phyloP scores from a whole-genome alignment of 139 green algal genomes.

The Trebouxia sp. region DNA sequence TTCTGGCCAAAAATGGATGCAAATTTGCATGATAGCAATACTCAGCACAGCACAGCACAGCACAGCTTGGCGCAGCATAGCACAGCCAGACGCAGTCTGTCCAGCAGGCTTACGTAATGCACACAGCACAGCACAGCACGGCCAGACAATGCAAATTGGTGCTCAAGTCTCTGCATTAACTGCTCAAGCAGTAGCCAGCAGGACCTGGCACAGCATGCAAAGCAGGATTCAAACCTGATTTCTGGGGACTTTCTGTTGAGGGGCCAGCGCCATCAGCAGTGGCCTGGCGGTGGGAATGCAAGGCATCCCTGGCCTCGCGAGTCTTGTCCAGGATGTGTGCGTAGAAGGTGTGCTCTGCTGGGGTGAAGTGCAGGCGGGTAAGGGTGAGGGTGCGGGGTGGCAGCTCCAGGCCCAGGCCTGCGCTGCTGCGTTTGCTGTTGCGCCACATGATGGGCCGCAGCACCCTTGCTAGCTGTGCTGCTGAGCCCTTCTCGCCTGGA shows the following conservation, averaged over 20 bases:
- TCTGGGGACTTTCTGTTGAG: not conserved
- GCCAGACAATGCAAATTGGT: too few relatives aligned
- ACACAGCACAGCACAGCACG: not conserved
- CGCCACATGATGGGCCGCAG: constrained; percentile 80
- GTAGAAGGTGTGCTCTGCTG: constrained; percentile 59
- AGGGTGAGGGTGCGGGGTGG: constrained; percentile 51
- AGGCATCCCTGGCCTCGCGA: constrained; percentile 7
- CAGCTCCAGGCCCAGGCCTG: constrained; percentile 57
- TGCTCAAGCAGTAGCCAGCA: too few relatives aligned
- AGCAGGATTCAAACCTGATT: not conserved
- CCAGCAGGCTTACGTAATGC: too few relatives aligned
- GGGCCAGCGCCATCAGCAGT: not conserved
- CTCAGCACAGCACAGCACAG: not conserved
- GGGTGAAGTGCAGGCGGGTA: constrained; percentile 52
- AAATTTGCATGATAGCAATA: too few relatives aligned
- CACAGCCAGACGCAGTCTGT: too few relatives aligned
- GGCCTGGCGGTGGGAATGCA: constrained; percentile 11
- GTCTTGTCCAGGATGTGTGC: constrained; percentile 38
- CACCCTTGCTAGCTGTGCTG: constrained; percentile 47
- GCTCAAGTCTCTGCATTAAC: too few relatives aligned
- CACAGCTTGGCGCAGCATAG: not conserved
- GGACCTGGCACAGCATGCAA: too few relatives aligned
- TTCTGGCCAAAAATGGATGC: too few relatives aligned
- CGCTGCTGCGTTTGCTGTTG: constrained; percentile 62
- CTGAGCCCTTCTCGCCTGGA: constrained; percentile 28